Evolutionary conservation across 106 monocot species (phyloP).

Genomic region (Dendrobium catenatum): DNA sequence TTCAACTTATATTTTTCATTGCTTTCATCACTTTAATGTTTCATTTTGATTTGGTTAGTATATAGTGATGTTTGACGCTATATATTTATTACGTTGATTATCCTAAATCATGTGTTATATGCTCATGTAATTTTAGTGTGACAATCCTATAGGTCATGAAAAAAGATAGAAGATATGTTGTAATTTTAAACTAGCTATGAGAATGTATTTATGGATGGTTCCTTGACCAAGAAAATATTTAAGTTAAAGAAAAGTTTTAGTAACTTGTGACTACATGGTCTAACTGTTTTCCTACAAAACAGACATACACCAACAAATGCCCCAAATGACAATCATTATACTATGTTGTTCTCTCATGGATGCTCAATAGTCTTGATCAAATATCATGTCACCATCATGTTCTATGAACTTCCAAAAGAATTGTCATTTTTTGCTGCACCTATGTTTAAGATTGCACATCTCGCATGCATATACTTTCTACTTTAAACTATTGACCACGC

Average conservation of each 20-base stretch:
- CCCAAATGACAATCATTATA: too few relatives aligned
- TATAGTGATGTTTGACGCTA: not conserved
- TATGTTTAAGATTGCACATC: too few relatives aligned
- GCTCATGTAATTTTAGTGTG: not conserved
- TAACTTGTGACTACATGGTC: not conserved
- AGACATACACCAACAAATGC: too few relatives aligned
- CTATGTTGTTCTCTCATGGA: too few relatives aligned
- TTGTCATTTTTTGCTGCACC: too few relatives aligned
- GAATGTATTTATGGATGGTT: not conserved
- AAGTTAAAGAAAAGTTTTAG: not conserved
- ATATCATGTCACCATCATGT: too few relatives aligned
- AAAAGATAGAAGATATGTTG: not conserved
- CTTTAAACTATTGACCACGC: too few relatives aligned
- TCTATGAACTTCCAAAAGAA: too few relatives aligned
- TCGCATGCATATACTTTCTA: too few relatives aligned
- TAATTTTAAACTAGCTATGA: not conserved
- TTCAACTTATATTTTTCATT: not conserved
- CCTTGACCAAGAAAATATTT: not conserved
- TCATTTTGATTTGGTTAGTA: not conserved
- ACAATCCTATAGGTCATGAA: not conserved
- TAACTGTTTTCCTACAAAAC: not conserved
- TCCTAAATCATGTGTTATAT: slow-evolving; percentile 1
- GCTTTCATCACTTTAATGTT: not conserved
- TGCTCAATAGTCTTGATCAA: too few relatives aligned
- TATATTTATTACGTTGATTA: not conserved